phyloP scores from a whole-genome alignment of 345 rosid species.

The Durio zibethinus region DNA sequence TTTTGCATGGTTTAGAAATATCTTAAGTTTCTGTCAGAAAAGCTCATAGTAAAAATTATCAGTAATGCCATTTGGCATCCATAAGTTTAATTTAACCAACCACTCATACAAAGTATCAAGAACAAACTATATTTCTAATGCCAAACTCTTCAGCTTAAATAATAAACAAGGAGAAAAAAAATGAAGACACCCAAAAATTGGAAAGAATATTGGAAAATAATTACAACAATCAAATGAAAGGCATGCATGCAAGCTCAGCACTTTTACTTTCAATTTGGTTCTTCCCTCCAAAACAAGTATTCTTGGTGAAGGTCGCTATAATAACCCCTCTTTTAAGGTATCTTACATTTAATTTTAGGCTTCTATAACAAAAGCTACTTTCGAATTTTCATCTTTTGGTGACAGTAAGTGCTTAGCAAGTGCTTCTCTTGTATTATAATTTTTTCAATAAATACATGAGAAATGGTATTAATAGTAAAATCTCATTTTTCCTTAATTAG shows the following conservation, averaged over 20 bases:
- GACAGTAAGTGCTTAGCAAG: constrained; percentile 50
- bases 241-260: background rate
- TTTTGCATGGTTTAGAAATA: too few species aligned
- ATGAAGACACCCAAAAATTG: background rate
- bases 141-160: background rate
- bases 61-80: background rate
- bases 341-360: constrained; percentile 17
- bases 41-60: too few species aligned
- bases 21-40: too few species aligned
- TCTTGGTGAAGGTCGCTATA: background rate
- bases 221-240: constrained; percentile 14
- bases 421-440: too few species aligned
- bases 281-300: constrained; percentile 7
- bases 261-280: background rate
- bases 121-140: constrained; percentile 11
- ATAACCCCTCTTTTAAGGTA: background rate
- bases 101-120: constrained; percentile 1
- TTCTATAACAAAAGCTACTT: constrained; percentile 55
- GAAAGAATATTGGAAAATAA: constrained; percentile 3
- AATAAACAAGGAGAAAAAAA: background rate
- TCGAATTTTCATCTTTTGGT: constrained; percentile 26
- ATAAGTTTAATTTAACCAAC: constrained; percentile 1
- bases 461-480: too few species aligned
- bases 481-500: too few species aligned
- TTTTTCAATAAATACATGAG: too few species aligned